phyloP scores from a whole-genome alignment of 2,329 filamentous ascomycete species.

The Graphilbum sp. region DNA sequence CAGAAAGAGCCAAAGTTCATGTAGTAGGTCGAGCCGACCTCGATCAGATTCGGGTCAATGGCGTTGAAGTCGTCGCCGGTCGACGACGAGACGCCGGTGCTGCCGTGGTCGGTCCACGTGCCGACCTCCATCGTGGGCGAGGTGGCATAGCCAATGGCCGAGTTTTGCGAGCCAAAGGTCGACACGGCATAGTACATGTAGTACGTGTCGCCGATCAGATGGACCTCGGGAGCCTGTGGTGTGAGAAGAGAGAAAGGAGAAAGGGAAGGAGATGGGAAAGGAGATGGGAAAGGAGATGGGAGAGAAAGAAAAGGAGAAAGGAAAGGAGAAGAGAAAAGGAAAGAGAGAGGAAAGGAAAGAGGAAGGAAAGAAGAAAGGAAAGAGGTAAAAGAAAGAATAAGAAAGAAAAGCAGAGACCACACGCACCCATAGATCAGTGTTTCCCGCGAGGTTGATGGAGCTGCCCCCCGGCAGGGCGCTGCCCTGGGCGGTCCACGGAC shows the following conservation, averaged over 20 bases:
- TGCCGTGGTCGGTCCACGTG: conserved; percentile 43
- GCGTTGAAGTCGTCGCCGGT: conserved; percentile 34
- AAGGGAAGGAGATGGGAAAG: too few species aligned
- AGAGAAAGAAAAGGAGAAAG: too few species aligned
- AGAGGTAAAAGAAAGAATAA: too few species aligned
- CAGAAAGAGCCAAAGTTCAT: conserved; percentile 56
- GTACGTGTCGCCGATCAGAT: conserved; percentile 38
- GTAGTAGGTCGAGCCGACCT: conserved; percentile 24
- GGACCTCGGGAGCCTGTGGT: conserved; percentile 45
- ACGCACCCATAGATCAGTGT: conserved; percentile 23
- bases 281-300: too few species aligned
- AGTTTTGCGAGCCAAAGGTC: conserved; percentile 40
- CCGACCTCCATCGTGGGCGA: conserved; percentile 32
- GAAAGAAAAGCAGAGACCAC: too few species aligned
- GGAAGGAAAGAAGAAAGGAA: too few species aligned
- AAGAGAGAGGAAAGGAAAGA: too few species aligned
- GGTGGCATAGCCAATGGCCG: conserved; percentile 39
- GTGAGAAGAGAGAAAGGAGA: not conserved
- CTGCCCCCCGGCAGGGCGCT: conserved; percentile 20
- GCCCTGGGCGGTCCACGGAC: conserved; percentile 24
- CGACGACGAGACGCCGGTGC: conserved; percentile 31
- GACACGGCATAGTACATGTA: conserved; percentile 51
- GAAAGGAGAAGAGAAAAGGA: too few species aligned
- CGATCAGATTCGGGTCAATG: conserved; percentile 41
- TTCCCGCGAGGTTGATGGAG: conserved; percentile 20